phyloP scores from a whole-genome alignment of 768 basidiomycete genomes.

The Roridomyces roridus region DNA sequence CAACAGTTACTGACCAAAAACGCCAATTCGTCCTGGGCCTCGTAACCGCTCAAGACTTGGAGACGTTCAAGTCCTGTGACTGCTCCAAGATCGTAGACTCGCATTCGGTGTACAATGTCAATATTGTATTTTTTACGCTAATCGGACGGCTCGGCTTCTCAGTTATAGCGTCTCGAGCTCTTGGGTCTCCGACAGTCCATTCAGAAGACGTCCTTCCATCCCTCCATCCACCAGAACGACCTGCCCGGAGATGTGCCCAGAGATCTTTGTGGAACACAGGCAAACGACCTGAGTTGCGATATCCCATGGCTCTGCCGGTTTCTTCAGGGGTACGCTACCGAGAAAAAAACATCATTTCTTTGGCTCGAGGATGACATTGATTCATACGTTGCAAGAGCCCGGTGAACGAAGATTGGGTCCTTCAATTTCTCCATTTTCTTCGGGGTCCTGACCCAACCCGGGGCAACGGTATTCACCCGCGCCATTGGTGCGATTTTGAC shows the following conservation, averaged over 20 bases:
- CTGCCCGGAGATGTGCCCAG: slow-evolving; percentile 75
- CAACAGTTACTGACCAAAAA: slow-evolving; percentile 79
- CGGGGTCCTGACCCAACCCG: slow-evolving; percentile 72
- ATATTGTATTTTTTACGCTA: no score
- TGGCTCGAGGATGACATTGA: neutral
- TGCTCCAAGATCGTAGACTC: neutral
- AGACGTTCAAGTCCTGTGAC: slow-evolving; percentile 53
- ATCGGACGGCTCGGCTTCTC: no score
- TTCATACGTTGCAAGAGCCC: slow-evolving; percentile 36
- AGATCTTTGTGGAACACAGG: slow-evolving; percentile 62
- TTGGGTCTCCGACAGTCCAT: no score
- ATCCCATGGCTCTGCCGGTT: slow-evolving; percentile 65
- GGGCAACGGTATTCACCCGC: slow-evolving; percentile 66
- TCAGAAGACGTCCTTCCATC: slow-evolving; percentile 62
- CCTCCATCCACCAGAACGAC: slow-evolving; percentile 76
- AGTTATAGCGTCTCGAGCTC: no score
- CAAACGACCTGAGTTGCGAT: slow-evolving; percentile 69
- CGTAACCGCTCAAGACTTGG: slow-evolving; percentile 78
- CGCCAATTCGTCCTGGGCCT: slow-evolving; percentile 87
- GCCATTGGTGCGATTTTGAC: slow-evolving; percentile 61
- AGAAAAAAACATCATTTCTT: neutral
- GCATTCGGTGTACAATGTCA: slow-evolving; percentile 10
- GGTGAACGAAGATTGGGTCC: slow-evolving; percentile 59
- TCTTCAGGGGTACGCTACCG: slow-evolving; percentile 70
- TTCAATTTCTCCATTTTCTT: slow-evolving; percentile 65